Conservation (phyloP, 805 yeast species). For the Saccharomycopsis fibuligera region DNA sequence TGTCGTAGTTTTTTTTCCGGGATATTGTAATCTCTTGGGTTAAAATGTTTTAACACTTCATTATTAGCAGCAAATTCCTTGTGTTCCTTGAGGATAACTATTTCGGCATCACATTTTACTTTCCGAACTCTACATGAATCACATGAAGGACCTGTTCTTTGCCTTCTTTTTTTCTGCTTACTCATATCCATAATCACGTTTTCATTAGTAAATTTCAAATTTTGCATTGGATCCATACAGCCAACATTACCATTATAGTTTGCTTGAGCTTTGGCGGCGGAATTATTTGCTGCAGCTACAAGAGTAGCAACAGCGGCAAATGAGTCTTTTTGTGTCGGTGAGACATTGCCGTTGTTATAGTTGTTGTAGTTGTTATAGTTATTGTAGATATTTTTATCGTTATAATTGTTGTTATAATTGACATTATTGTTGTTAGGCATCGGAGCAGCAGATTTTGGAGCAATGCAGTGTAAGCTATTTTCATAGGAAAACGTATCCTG, state of each 20-base stretch:
- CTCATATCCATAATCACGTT: too few species aligned
- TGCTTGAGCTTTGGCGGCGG: neutral
- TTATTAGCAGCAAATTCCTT: neutral
- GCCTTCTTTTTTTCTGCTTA: conserved; percentile 33
- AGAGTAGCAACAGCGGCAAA: neutral
- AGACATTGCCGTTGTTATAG: neutral
- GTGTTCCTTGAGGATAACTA: conserved; percentile 26
- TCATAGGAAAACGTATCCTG: neutral
- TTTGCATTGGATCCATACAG: too few species aligned
- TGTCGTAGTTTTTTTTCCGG: conserved; percentile 4
- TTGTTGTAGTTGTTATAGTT: neutral
- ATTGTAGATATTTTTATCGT: neutral
- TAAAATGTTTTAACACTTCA: conserved; percentile 3
- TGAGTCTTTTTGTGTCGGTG: neutral
- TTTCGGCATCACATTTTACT: conserved; percentile 63
- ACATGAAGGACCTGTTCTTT: conserved; percentile 70
- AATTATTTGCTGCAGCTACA: neutral
- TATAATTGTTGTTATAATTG: neutral
- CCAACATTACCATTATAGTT: too few species aligned
- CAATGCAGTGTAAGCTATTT: too few species aligned
- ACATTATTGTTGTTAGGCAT: neutral
- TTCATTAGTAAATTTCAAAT: too few species aligned
- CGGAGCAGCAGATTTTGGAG: too few species aligned
- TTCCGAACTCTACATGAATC: conserved; percentile 64
- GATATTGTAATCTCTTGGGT: conserved; percentile 12